Conservation (phyloP, 495 filamentous ascomycete genomes). For the Xylaria cubensis region DNA sequence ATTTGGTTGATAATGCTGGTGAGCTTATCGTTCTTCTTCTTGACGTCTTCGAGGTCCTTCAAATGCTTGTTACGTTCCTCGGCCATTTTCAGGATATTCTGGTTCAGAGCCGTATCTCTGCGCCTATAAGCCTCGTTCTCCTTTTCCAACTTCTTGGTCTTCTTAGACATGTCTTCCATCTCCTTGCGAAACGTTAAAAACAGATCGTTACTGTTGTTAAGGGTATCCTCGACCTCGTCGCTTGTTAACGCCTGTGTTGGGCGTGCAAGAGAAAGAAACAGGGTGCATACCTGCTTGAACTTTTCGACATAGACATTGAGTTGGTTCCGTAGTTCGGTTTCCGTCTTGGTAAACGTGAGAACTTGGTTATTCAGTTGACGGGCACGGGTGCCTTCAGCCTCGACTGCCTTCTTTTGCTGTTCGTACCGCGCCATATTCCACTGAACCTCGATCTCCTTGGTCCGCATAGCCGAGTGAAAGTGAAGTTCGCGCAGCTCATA, state of each 20-base stretch:
- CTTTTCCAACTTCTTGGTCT: conserved; percentile 96
- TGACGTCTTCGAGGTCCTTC: conserved; percentile 78
- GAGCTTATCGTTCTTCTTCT: conserved; percentile 90
- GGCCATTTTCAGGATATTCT: conserved; percentile 97
- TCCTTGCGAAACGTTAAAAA: conserved; percentile 98
- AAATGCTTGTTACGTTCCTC: conserved; percentile 87
- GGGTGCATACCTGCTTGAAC: conserved; percentile 90
- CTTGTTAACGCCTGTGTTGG: conserved; percentile 43
- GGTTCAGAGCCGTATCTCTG: conserved; percentile 92
- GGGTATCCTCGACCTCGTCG: conserved; percentile 91
- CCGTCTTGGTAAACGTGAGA: conserved; percentile 94
- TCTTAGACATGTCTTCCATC: conserved; percentile 99
- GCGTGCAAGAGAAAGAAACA: conserved; percentile 37
- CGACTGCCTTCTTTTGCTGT: conserved; percentile 84
- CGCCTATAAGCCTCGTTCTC: conserved; percentile 91
- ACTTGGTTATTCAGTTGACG: conserved; percentile 88
- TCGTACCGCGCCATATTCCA: conserved; percentile 86
- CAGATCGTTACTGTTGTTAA: conserved; percentile 98
- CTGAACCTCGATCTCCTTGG: conserved; percentile 96
- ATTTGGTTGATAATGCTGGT: conserved; percentile 92
- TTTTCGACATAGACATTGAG: conserved; percentile 99
- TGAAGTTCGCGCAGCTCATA: conserved; percentile 93
- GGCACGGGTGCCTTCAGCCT: conserved; percentile 77
- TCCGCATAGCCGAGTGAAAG: conserved; percentile 85
- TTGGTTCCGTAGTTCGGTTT: conserved; percentile 90